Base-by-base conservation (phyloP, 306 rosid genomes). In the Prunus kanzakura region DNA sequence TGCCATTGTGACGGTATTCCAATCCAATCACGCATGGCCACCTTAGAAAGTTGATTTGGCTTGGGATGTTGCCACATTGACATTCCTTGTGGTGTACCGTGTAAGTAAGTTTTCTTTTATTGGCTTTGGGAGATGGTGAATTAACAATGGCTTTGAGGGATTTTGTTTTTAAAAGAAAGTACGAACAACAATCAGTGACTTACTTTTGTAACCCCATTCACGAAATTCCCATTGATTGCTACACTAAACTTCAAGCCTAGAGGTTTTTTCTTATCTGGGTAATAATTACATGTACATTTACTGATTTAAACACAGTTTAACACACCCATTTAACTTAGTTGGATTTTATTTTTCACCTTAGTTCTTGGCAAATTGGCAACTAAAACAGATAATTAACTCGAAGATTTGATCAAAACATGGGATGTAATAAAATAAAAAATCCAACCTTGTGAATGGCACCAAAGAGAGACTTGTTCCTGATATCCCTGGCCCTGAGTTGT, bases 361-460 rank as follows among this genome's bases (percentile, higher is more conserved):
- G 57, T 52, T 52, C 57, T 52, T 16, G 57, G 57, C 10, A 52
- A 52, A 52, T 52, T 10, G 57, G 19, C 20, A 18, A 16, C 57
- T 14, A 18, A 14, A 16, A 52, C 57, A 0, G n/a, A 52, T 38
- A 52, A 52, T 16, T 52, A 18, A 4, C n/a, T 13, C 10, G n/a
- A 52, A 52, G 20, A 22, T 6, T 27, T 16, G 1, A 16, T 4
- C 16, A 27, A 9, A 69, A 50, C 2, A 60, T 16, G 47, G 11
- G 7, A 46, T 27, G 57, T 4, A 45, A 58, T 19, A 16, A 29
- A n/a, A 15, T 15, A 46, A 47, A 30, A 19, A 19, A 54, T 25
- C 68, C 63, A 3, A 94, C 98, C 96, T 90, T 95, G 15, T 85
- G 88, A 54, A 92, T 86, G 74, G 95, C 64, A 22, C 88, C 86